Evolutionary conservation across 2,329 filamentous ascomycete species (phyloP), one percentile per base, ranked within the genome.

Genomic region (Stagonosporopsis tanaceti): DNA sequence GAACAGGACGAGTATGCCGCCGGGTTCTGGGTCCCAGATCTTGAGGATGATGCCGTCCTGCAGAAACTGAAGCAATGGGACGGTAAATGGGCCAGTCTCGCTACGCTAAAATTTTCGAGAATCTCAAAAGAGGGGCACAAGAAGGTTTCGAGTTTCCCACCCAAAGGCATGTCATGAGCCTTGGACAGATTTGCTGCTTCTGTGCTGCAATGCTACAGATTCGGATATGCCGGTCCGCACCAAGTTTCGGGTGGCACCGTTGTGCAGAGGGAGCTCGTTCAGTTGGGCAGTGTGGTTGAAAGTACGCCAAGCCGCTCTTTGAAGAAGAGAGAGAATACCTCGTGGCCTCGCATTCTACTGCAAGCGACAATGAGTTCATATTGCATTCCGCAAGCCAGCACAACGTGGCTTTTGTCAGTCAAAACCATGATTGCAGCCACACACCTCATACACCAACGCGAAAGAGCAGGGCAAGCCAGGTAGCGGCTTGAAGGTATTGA

Each of bases 1-100:
- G 89, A 97, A 62, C 83, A 89, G 70, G 89, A 89, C 66, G 95
- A 99, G 79, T 91, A 91, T 64, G 85, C 89, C 62, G 87, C 87
- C 50, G 95, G 95, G 0, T 96, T 97, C 71, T 90, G 91, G 92
- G 76, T 96, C 38, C 93, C 94, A 0, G 91, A 97, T 72, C 79
- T 97, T 51, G 85, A 87, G 53, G 84, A 87, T 39, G 81, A 83
- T 38, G 84, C 88, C 45, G 92, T 88, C 64, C 78, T 91, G 48
- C 77, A 82, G 55, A 83, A 85, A 63, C 77, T 98, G 38, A 84
- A 86, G 61, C 81, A 83, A 22, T 98, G 93, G 92, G 90, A 92
- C 63, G 90, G 91, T 4, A 85, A 90, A 25, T 98, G 94, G 94
- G 84, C 90, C 8, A 89, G 89, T 67, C 82, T 97, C 61, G 86